Evolutionary conservation across 805 yeast genomes (phyloP), one percentile per base, ranked within the genome.

Genomic region (Ogataea methanolica): DNA sequence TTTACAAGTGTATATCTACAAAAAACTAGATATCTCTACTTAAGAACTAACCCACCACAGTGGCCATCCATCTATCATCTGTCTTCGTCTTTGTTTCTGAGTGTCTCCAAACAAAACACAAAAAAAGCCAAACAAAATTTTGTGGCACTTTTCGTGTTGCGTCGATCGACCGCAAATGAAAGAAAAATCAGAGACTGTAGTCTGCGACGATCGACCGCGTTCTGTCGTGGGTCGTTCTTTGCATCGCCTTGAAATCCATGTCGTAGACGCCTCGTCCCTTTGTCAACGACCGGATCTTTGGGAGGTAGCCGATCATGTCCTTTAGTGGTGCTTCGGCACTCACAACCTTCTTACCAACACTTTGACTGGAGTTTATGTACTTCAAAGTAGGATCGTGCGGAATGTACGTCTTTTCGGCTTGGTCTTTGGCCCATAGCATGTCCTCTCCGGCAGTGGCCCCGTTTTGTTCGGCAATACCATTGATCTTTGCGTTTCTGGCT

Each of bases 261-360:
- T 81, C 80, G 64, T 87, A 90, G 2, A 82, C 77, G 2, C 91
- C 96, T 39, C 96, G 74, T 1, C 99, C 99, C 60, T 89, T 90
- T 0, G 97, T 91, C 56, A 90, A 69, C 35, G 94, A 83, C 57
- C 98, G 70, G 41, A 94, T 69, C 51, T 78, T 79, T 11, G 83
- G 80, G 49, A 89, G 73, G 63, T 94, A 94, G 0, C 97, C 96
- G 42, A 90, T 78, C 96, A 94, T 90, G 51, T 85, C 95, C 50
- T 83, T 76, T 60, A 94, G 70, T 4, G 99, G 97, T 0, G 90
- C 91, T 43, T 76, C 78, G 0, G 97, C 96, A n/a, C 70, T 70
- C 33, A 94, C 78, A 7, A 76, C 67, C 66, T 88, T 78, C 53
- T 72, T 80, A 21, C 66, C 68, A 0, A 53, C 42, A 8, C 62